Base-by-base conservation (phyloP, 305 asterid genomes). In the Vinca major region DNA sequence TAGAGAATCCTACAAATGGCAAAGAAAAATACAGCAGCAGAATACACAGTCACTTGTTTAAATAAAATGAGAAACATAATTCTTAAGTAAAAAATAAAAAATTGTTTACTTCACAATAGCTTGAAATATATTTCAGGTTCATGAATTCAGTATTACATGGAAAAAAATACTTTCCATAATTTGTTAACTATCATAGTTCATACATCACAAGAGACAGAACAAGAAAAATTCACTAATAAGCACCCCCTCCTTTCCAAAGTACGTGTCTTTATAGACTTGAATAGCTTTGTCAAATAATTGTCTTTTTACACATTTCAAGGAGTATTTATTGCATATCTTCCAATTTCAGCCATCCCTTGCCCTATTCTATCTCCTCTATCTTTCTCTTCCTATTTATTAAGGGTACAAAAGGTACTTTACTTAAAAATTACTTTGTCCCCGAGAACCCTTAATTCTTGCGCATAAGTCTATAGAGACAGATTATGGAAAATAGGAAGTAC, bases 1-100 rank as follows among this genome's bases (percentile, higher is more conserved):
- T 36, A 2, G 16, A 58, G 12, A 16, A 58, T 58, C 4, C 19
- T 58, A 13, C 16, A 36, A 7, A 10, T 58, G 64, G 44, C 63
- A 26, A 58, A 2, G 44, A 13, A 58, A 56, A 65, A 14, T 41
- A 3, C 10, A 10, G 10, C 7, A 5, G 52, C 33, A 56, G 37
- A 55, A 43, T 68, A 11, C 41, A 64, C 20, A 12, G 43, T 14
- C 1, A 36, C 43, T 5, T 11, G 21, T 64, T 45, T 12, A 64
- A 64, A 45, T 21, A 64, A 64, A 14, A 64, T 45, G 47, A 54
- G 47, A 58, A 39, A 58, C 47, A 14, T 16, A 12, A 58, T n/a
- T 58, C 1, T 58, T 36, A 0, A 58, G 12, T 13, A 17, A 58
- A 33, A 58, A 37, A 37, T 14, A 37, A 58, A 1, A 6, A 7